These are phyloP conservation scores for Phytopythium delawarense DNA, from an alignment of 352 stramenopile species.

Conservation along the genomic window DNA sequence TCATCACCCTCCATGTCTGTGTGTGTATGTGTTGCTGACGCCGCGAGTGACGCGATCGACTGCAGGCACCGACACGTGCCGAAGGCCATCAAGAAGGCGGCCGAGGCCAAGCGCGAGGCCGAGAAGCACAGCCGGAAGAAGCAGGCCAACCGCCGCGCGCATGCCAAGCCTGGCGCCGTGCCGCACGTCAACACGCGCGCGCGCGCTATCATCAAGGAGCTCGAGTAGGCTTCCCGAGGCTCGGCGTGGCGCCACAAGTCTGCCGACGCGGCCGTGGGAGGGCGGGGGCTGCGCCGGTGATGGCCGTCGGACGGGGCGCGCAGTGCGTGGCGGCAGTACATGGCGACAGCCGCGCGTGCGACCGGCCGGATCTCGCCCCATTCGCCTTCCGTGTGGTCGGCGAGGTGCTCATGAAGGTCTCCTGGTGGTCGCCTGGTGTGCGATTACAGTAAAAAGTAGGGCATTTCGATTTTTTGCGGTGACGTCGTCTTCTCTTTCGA, in stretches of 20 bases:
- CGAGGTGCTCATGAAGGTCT: not conserved
- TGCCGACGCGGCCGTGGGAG: no score
- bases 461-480: not conserved
- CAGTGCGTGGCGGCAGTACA: not conserved
- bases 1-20: not conserved
- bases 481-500: not conserved
- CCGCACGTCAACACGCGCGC: slow-evolving; percentile 70
- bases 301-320: not conserved
- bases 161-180: slow-evolving; percentile 74
- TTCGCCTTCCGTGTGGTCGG: not conserved
- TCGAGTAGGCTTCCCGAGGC: slow-evolving; percentile 44
- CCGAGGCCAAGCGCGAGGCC: slow-evolving; percentile 82
- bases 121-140: slow-evolving; percentile 83
- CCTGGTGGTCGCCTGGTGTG: not conserved
- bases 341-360: not conserved
- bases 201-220: slow-evolving; percentile 70
- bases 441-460: not conserved
- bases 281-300: no score
- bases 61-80: slow-evolving; percentile 92
- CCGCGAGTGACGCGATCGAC: slow-evolving; percentile 12
- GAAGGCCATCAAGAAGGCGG: slow-evolving; percentile 98
- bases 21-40: slow-evolving; percentile 1
- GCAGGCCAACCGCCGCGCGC: slow-evolving; percentile 73
- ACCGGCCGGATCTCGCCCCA: not conserved
- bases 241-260: no score